Base-by-base conservation (phyloP, 495 filamentous ascomycete species). In the Annulohypoxylon moriforme region DNA sequence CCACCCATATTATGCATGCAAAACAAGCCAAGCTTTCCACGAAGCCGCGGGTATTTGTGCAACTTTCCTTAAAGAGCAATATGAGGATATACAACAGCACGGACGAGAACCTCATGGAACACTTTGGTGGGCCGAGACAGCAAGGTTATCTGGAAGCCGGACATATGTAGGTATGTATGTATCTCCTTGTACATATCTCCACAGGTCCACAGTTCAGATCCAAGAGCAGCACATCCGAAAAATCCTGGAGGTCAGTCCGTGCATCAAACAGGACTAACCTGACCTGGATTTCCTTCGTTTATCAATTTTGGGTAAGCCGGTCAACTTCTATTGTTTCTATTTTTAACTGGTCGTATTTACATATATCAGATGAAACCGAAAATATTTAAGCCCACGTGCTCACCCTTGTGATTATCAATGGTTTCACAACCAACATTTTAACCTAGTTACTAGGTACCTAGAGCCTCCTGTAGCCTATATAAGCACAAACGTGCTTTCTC, bases 311-410 rank as follows among this genome's bases (percentile, higher is more conserved):
- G 40, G 40, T 44, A 44, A 44, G 40, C 40, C 40, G 40, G 40
- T 18, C 16, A 44, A 44, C 40, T 44, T 44, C 40, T 42, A 42
- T 42, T 42, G 38, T 16, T 42, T 42, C 38, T 44, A 44, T 44
- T 44, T 44, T 18, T 44, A 44, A 44, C n/a, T 6, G n/a, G 40
- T 44, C 40, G 40, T 44, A 40, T n/a, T 14, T 14, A 3, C 3
- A 10, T 10, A 16, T 16, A 42, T 42, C 38, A 20, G 40, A 44
- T 44, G 40, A 44, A 44, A 44, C 40, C 20, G 40, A 44, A 44
- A 44, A 44, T 44, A 44, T 44, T 44, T 44, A 44, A 44, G n/a
- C 40, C 40, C 40, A 44, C 40, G 40, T 44, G 40, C 40, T 5
- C 16, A 44, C 40, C 40, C 40, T 44, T 44, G 40, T 44, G 16